Conservation (phyloP, 805 yeast species). For the Candida boidinii region DNA sequence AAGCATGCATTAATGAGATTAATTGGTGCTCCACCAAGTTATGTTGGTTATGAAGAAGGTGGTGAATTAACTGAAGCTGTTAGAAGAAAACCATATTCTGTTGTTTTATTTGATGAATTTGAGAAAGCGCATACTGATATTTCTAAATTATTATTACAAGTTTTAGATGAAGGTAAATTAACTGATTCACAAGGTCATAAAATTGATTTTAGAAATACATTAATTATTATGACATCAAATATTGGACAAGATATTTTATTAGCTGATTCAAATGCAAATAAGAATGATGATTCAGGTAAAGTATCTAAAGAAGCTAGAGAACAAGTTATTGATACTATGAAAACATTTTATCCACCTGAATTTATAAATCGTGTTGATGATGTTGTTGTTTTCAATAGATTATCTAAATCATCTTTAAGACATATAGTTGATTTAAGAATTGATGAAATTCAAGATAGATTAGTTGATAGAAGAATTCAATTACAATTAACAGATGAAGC, state of each 20-base stretch:
- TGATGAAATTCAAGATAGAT: conserved; percentile 69
- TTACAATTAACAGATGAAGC: conserved; percentile 48
- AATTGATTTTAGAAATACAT: conserved; percentile 89
- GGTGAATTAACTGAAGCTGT: conserved; percentile 97
- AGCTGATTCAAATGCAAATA: conserved; percentile 38
- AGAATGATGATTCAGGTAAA: conserved; percentile 42
- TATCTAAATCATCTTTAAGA: conserved; percentile 66
- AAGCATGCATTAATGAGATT: conserved; percentile 83
- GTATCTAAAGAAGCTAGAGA: conserved; percentile 46
- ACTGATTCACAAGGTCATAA: conserved; percentile 94
- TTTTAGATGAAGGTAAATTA: conserved; percentile 87
- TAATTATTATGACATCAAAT: conserved; percentile 93
- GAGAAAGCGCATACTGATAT: conserved; percentile 96
- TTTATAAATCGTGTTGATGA: conserved; percentile 93
- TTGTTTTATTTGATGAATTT: conserved; percentile 88
- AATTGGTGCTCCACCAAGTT: conserved; percentile 98
- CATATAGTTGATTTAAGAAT: conserved; percentile 82
- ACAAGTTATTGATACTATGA: conserved; percentile 61
- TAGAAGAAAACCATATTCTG: conserved; percentile 89
- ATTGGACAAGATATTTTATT: conserved; percentile 88
- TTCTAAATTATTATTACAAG: conserved; percentile 84
- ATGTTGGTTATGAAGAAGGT: conserved; percentile 91
- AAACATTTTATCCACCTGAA: conserved; percentile 80
- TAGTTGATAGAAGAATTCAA: conserved; percentile 69
- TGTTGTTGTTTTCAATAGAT: conserved; percentile 83